These are phyloP conservation scores for Tillandsia leiboldiana DNA, from an alignment of 176 grass and related monocot genomes.

Conservation along the genomic window DNA sequence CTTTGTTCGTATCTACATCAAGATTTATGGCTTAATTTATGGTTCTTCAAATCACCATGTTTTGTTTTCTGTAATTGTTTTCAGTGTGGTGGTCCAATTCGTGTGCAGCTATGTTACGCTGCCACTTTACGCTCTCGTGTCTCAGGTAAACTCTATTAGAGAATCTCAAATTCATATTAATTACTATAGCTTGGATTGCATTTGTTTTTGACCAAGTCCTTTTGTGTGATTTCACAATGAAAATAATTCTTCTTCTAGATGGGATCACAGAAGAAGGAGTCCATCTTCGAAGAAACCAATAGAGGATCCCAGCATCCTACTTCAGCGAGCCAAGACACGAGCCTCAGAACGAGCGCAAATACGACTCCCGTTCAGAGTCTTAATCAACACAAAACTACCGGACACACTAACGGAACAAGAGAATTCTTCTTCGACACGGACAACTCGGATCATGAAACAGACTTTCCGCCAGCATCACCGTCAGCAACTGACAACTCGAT, in stretches of 20 bases:
- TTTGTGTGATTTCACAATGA: not conserved
- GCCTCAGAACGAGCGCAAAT: constrained; percentile 19
- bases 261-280: constrained; percentile 75
- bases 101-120: constrained; percentile 83
- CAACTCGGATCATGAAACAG: constrained; percentile 25
- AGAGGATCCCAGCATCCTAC: constrained; percentile 18
- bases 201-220: too few relatives aligned
- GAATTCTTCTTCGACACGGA: constrained; percentile 38
- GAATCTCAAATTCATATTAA: constrained; percentile 5
- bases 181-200: not conserved
- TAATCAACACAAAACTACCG: constrained; percentile 43
- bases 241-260: constrained; percentile 31
- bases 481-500: constrained; percentile 35
- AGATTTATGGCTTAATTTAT: not conserved
- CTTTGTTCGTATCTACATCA: not conserved
- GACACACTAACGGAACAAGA: constrained; percentile 25
- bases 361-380: constrained; percentile 23
- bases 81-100: constrained; percentile 50
- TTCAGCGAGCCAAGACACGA: constrained; percentile 18
- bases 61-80: not conserved
- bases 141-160: constrained; percentile 46
- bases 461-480: constrained; percentile 21
- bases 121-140: constrained; percentile 80
- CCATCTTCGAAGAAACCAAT: constrained; percentile 60
- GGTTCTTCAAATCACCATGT: not conserved